Evolutionary conservation across 1,139 yeast genomes (phyloP), one percentile per base, ranked within the genome.

Genomic region (Suhomyces wounanorum): DNA sequence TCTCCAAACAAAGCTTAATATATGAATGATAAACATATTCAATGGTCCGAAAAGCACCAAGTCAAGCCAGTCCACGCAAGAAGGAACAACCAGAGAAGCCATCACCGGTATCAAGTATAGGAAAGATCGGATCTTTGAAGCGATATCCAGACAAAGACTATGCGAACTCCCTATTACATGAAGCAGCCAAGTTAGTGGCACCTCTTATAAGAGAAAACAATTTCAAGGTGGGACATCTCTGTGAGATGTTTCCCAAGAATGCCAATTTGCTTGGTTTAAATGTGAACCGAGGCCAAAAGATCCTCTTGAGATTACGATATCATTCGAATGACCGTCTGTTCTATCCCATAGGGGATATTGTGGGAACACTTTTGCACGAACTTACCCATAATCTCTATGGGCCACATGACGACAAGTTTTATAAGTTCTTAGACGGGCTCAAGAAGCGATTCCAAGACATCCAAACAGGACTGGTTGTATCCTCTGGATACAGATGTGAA

Each of bases 351-450:
- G 82, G 85, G 13, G 85, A 84, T 48, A 69, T 91, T 2, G 64
- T 92, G 14, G 96, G 92, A 0, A 90, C 97, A 0, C 81, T 91
- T 82, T 72, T 94, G 10, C 99, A 94, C 66, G 99, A 94, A 65
- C 72, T 94, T 43, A 82, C 91, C 1, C 99, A 94, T 63, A 92
- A 90, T 65, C 63, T 77, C 28, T 73, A 73, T 60, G 97, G 97
- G 0, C 87, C 96, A 0, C 99, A 94, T 63, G 87, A 94, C 68
- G 81, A 73, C 17, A 70, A 69, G 54, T 94, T 94, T 64, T 89
- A 89, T 63, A 72, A 72, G 48, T 78, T 79, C 49, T 66, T 90
- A 59, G 92, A 87, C 50, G 82, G 80, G 52, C 72, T 89, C 49
- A 80, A 79, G 53, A 72, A 69, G 1, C 81, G 87, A 53, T 86